Conservation (phyloP, 495 filamentous ascomycete species). For the Podospora bellae-mahoneyi region DNA sequence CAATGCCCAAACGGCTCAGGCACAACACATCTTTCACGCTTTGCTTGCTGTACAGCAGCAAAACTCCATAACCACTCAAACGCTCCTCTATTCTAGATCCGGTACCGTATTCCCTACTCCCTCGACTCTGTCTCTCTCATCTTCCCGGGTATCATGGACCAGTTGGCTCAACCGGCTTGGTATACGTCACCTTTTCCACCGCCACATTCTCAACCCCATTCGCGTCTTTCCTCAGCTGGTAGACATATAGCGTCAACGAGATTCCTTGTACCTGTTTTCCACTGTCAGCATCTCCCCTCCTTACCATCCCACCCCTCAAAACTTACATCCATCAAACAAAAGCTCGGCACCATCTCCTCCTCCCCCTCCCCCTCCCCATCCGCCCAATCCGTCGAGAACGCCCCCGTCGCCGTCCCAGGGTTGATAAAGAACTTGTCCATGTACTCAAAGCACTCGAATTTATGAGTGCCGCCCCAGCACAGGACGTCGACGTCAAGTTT, state of each 20-base stretch:
- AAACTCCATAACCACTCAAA: not conserved
- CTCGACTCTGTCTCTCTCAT: not conserved
- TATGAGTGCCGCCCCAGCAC: slow-evolving; percentile 95
- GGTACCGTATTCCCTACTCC: slow-evolving; percentile 13
- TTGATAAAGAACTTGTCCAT: slow-evolving; percentile 99
- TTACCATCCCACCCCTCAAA: slow-evolving; percentile 10
- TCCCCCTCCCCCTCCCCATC: slow-evolving; percentile 64
- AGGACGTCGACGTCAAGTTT: slow-evolving; percentile 96
- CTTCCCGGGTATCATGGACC: slow-evolving; percentile 32
- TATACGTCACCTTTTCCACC: slow-evolving; percentile 96
- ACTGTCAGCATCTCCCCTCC: slow-evolving; percentile 17
- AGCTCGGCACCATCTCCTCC: slow-evolving; percentile 88
- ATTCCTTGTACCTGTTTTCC: slow-evolving; percentile 83
- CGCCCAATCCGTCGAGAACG: slow-evolving; percentile 64
- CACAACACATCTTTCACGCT: not conserved
- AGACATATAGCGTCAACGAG: slow-evolving; percentile 94
- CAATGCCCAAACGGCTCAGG: not conserved
- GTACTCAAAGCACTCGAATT: slow-evolving; percentile 97
- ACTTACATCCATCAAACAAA: slow-evolving; percentile 98
- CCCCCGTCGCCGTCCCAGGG: slow-evolving; percentile 90
- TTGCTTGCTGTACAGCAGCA: not conserved
- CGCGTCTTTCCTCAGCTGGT: slow-evolving; percentile 86
- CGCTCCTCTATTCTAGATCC: not conserved
- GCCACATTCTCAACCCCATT: slow-evolving; percentile 88
- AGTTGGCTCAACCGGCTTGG: slow-evolving; percentile 67